phyloP scores from a whole-genome alignment of 345 rosid species.

The Durio zibethinus region DNA sequence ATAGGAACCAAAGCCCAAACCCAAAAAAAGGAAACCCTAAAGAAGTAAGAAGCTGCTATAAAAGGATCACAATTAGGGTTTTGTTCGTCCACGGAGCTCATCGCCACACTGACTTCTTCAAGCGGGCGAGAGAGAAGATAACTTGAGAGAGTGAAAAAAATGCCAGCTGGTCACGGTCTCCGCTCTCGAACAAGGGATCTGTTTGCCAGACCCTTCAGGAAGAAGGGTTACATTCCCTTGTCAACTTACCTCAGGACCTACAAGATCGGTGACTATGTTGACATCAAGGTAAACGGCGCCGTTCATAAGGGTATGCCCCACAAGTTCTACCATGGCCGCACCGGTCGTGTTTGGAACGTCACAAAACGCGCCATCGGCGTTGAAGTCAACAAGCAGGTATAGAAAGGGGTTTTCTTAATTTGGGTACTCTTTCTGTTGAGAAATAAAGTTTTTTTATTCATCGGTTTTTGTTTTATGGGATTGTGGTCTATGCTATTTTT shows the following conservation, averaged over 20 bases:
- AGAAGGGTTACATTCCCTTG: slow-evolving; percentile 74
- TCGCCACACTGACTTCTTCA: neutral
- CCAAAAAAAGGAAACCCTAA: neutral
- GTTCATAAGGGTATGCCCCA: slow-evolving; percentile 85
- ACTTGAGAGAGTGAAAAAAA: slow-evolving; percentile 19
- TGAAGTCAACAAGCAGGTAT: slow-evolving; percentile 72
- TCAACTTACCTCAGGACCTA: slow-evolving; percentile 61
- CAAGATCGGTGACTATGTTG: slow-evolving; percentile 67
- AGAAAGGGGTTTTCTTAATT: neutral
- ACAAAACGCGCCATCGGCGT: slow-evolving; percentile 81
- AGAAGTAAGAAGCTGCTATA: neutral
- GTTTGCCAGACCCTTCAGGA: slow-evolving; percentile 67
- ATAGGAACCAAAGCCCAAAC: too few species aligned
- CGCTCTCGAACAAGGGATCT: slow-evolving; percentile 61
- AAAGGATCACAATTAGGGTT: neutral
- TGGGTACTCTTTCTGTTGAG: neutral
- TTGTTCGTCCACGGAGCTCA: neutral
- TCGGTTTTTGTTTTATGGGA: neutral
- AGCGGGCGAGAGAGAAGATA: neutral
- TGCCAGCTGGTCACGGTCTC: slow-evolving; percentile 79
- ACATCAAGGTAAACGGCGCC: slow-evolving; percentile 74
- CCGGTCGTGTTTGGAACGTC: slow-evolving; percentile 77
- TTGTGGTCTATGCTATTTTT: neutral
- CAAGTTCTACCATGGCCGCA: slow-evolving; percentile 81
- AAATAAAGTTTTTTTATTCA: neutral